Evolutionary conservation across 2,329 filamentous ascomycete species (phyloP).

Genomic region (Epichloe coenophiala): DNA sequence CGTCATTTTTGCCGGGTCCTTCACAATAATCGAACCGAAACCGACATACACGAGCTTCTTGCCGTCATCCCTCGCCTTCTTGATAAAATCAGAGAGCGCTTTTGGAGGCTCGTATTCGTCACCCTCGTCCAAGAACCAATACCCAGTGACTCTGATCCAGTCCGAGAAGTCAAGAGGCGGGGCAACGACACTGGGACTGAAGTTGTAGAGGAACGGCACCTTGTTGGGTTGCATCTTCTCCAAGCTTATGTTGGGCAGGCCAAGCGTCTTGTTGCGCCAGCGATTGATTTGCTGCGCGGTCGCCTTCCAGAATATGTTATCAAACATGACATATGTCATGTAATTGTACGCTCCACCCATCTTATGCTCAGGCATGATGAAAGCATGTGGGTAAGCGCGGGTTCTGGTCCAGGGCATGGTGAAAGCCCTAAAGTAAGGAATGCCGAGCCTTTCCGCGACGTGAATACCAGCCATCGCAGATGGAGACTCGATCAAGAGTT

Average conservation of each 20-base stretch:
- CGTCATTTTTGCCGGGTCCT: constrained; percentile 77
- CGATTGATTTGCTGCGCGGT: constrained; percentile 83
- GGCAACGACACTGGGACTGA: constrained; percentile 84
- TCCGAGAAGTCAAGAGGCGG: constrained; percentile 92
- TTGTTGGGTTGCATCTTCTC: constrained; percentile 93
- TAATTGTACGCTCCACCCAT: constrained; percentile 94
- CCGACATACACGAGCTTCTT: constrained; percentile 96
- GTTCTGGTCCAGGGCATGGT: constrained; percentile 99
- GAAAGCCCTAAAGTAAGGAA: constrained; percentile 94
- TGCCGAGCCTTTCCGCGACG: constrained; percentile 81
- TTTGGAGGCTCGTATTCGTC: constrained; percentile 56
- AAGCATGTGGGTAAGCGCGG: constrained; percentile 89
- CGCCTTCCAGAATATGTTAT: constrained; percentile 92
- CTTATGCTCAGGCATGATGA: constrained; percentile 83
- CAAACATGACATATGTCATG: constrained; percentile 90
- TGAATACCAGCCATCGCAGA: constrained; percentile 97
- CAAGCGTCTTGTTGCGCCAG: constrained; percentile 74
- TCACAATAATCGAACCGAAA: constrained; percentile 91
- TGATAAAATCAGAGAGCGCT: constrained; percentile 70
- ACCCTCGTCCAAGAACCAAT: constrained; percentile 89
- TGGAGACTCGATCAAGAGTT: constrained; percentile 87
- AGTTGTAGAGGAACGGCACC: constrained; percentile 97
- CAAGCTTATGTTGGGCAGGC: constrained; percentile 65
- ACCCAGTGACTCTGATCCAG: constrained; percentile 94
- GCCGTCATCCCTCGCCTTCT: constrained; percentile 61